Evolutionary conservation across 495 filamentous ascomycete genomes (phyloP).

Genomic region (Elasticomyces elasticus): DNA sequence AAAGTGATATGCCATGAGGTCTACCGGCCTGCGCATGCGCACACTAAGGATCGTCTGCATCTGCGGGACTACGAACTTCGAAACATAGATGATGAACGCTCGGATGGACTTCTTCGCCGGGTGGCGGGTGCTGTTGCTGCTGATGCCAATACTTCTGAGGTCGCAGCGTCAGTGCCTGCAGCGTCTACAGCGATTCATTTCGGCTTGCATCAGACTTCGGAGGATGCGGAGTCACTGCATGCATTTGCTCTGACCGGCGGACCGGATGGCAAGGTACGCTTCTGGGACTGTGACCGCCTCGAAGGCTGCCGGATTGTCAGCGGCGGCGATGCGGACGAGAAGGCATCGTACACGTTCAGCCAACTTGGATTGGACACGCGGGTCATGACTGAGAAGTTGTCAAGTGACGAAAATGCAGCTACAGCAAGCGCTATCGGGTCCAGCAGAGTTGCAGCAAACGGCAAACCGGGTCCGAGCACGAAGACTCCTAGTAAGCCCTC

Average conservation of each 20-base stretch:
- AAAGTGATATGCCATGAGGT: constrained; percentile 82
- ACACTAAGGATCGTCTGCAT: constrained; percentile 8
- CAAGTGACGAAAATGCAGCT: constrained; percentile 28
- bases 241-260: constrained; percentile 78
- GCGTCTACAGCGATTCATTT: constrained; percentile 42
- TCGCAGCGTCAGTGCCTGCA: constrained; percentile 29
- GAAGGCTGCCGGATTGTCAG: constrained; percentile 69
- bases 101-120: constrained; percentile 78
- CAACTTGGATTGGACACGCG: constrained; percentile 59
- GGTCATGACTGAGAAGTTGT: constrained; percentile 61
- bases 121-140: constrained; percentile 54
- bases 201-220: constrained; percentile 44
- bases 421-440: constrained; percentile 27
- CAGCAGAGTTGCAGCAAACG: constrained; percentile 24
- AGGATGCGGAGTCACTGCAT: constrained; percentile 48
- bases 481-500: not conserved
- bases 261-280: constrained; percentile 80
- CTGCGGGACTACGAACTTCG: constrained; percentile 68
- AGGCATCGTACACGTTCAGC: constrained; percentile 55
- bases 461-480: constrained; percentile 31
- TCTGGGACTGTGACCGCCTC: constrained; percentile 73
- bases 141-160: constrained; percentile 41
- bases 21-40: constrained; percentile 53
- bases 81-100: constrained; percentile 80
- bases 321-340: constrained; percentile 63